These are phyloP conservation scores for Xylaria sp. DNA, from an alignment of 2,329 filamentous ascomycete genomes.

Conservation along the genomic window DNA sequence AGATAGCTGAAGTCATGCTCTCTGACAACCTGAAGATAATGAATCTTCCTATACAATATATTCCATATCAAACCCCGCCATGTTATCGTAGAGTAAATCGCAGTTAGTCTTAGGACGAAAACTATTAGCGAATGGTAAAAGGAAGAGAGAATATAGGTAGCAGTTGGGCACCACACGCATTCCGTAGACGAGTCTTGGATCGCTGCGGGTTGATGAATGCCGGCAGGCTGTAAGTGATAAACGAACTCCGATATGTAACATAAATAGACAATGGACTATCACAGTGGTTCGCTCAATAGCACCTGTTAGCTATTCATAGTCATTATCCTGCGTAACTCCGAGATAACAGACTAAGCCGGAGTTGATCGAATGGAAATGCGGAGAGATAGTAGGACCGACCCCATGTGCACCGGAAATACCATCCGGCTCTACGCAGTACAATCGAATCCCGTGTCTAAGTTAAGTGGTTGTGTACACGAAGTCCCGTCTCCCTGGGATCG, in stretches of 20 bases:
- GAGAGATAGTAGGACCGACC: slow-evolving; percentile 2
- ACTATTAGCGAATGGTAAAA: not conserved
- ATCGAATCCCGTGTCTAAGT: not conserved
- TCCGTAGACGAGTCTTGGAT: slow-evolving; percentile 3
- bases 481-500: not conserved
- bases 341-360: not conserved
- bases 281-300: not conserved
- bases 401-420: not conserved
- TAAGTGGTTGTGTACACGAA: slow-evolving; percentile 7
- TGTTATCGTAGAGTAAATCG: not conserved
- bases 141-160: not conserved
- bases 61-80: no score
- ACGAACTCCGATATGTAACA: not conserved
- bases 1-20: not conserved
- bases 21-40: not conserved
- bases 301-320: slow-evolving; percentile 10
- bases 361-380: not conserved
- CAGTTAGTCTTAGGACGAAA: not conserved
- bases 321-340: not conserved
- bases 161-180: not conserved
- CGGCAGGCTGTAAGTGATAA: not conserved
- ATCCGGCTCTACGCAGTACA: slow-evolving; percentile 9
- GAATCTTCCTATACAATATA: not conserved
- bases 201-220: not conserved
- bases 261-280: slow-evolving; percentile 3